These are phyloP conservation scores for Saitozyma podzolica DNA, from an alignment of 768 basidiomycete species.

Conservation along the genomic window DNA sequence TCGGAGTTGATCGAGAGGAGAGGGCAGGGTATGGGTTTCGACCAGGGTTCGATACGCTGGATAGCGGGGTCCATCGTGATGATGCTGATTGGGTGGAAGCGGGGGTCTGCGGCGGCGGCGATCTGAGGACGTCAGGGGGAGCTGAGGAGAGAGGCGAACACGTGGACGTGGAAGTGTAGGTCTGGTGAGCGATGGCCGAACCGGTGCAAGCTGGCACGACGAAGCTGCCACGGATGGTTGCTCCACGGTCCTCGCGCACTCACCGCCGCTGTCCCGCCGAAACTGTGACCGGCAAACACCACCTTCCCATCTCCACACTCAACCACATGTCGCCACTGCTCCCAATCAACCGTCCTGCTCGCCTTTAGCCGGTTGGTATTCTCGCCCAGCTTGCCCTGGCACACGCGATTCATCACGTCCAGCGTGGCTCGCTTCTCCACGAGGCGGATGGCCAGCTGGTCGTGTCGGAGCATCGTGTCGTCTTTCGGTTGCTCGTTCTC, in stretches of 20 bases:
- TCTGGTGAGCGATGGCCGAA: no score
- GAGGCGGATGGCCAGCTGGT: constrained; percentile 16
- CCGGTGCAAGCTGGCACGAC: no score
- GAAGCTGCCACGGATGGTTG: no score
- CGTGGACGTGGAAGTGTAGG: no score
- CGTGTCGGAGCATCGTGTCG: constrained; percentile 20
- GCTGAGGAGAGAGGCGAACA: no score
- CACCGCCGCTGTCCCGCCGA: constrained; percentile 18
- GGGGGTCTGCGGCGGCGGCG: constrained; percentile 14
- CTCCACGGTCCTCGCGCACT: background rate
- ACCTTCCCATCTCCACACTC: constrained; percentile 14
- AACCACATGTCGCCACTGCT: constrained; percentile 5
- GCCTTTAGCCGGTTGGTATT: constrained; percentile 6
- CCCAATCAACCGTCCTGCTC: constrained; percentile 16
- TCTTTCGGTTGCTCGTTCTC: constrained; percentile 16
- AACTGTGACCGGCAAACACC: constrained; percentile 16
- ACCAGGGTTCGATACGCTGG: constrained; percentile 21
- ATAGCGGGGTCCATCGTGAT: constrained; percentile 21
- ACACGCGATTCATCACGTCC: constrained; percentile 5
- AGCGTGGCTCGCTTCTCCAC: constrained; percentile 13
- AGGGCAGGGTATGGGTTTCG: constrained; percentile 13
- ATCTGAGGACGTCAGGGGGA: background rate
- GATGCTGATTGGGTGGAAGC: constrained; percentile 11
- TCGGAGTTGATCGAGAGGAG: constrained; percentile 18
- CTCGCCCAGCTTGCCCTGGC: constrained; percentile 1